These are phyloP conservation scores for Tricholoma bakamatsutake DNA, from an alignment of 768 basidiomycete genomes.

Conservation along the genomic window DNA sequence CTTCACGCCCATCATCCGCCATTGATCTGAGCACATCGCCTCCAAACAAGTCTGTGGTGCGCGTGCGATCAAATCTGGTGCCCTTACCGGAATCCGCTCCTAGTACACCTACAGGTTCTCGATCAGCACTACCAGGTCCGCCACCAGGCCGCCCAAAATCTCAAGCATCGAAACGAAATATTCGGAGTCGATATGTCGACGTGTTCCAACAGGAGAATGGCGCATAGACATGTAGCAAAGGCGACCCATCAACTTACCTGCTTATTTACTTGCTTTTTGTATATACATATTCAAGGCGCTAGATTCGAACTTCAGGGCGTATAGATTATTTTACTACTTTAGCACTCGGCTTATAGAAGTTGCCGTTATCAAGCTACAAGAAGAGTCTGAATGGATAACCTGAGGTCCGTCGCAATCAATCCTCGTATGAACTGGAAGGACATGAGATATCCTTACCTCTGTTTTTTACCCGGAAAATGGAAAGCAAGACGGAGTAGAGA, in stretches of 20 bases:
- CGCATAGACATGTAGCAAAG: neutral
- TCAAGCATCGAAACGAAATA: slow-evolving; percentile 65
- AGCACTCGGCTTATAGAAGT: neutral
- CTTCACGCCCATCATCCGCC: slow-evolving; percentile 55
- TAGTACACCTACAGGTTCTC: slow-evolving; percentile 39
- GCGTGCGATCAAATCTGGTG: slow-evolving; percentile 61
- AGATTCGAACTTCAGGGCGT: neutral
- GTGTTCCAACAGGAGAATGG: slow-evolving; percentile 62
- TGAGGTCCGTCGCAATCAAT: slow-evolving; percentile 18
- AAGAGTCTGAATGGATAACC: slow-evolving; percentile 81
- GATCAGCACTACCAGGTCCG: slow-evolving; percentile 42
- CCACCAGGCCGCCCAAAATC: slow-evolving; percentile 51
- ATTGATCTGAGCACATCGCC: slow-evolving; percentile 53
- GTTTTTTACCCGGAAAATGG: slow-evolving; percentile 89
- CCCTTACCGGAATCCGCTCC: slow-evolving; percentile 47
- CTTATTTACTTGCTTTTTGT: neutral
- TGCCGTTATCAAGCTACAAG: slow-evolving; percentile 31
- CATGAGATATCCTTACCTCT: slow-evolving; percentile 45
- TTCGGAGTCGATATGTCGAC: slow-evolving; percentile 84
- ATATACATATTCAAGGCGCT: neutral
- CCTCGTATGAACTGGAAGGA: neutral
- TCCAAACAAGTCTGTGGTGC: slow-evolving; percentile 44
- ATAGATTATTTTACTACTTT: neutral
- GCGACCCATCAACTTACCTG: neutral
- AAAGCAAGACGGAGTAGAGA: slow-evolving; percentile 81